Base-by-base conservation (phyloP, 371 early-diverging fungal species). In the Mucor velutinosus region DNA sequence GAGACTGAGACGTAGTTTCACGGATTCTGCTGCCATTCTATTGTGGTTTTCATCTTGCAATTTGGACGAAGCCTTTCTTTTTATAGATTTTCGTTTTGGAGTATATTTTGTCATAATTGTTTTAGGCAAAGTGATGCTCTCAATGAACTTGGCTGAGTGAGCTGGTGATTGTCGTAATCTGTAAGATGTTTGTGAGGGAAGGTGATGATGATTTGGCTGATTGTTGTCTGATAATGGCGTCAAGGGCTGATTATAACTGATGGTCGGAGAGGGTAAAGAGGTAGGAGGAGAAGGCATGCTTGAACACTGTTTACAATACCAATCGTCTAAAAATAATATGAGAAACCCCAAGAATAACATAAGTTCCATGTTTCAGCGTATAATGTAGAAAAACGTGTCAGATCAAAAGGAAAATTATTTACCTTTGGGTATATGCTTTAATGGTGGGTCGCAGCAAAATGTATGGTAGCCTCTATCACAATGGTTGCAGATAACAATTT, bases 401-500 rank as follows among this genome's bases (percentile, higher is more conserved):
- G 47, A 62, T 66, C 27, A 43, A 25, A 27, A 47, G 14, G 23
- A 27, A 25, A 27, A 27, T 29, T 17, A 29, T 19, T 70, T 76
- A 80, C 80, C 76, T 73, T 75, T 66, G 49, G 80, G 80, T 65
- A 77, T 70, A 45, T 56, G 32, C 33, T 61, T 64, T 15, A 80
- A 45, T n/a, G 66, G 56, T 37, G 80, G 80, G 56, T 68, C 61
- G 58, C 67, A 71, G 65, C 80, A 80, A 65, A 73, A 75, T 6
- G 70, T 74, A 53, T 80, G 80, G 53, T 64, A 75, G 0, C 76
- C 77, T 65, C 77, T 61, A 60, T 80, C 80, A 72, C 80, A 80
- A 11, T 58, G 62, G 51, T 63, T 74, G 45, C 80, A 80, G 58
- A 77, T 65, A 8, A 80, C 69, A 43, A 80, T 64, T 29, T 76